Evolutionary conservation across 2,329 filamentous ascomycete genomes (phyloP), one percentile per base, ranked within the genome.

Genomic region (Tolypocladium amazonense): DNA sequence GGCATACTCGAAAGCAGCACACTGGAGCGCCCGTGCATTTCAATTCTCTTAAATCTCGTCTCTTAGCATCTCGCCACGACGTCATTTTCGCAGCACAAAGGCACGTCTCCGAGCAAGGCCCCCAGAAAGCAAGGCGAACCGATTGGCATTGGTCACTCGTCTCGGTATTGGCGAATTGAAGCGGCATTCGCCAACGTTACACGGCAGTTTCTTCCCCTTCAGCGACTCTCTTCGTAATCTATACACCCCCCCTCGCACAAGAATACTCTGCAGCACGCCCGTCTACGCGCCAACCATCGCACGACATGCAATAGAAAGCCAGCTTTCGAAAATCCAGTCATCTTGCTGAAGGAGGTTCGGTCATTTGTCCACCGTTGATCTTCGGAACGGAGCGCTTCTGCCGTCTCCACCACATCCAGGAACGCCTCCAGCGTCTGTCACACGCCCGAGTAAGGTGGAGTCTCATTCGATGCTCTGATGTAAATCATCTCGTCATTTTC

Each of bases 271-370:
- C 37, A 53, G 35, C 45, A 20, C 45, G 27, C 56, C 38, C 33
- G 23, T 30, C 45, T 33, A 18, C 38, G 45, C 60, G 58, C 57
- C 58, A 60, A 60, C 37, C 56, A 56, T 64, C 59, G 59, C 63
- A 62, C 64, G 62, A 59, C 60, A 67, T 67, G 65, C 65, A 56
- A 63, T 61, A 66, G 63, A 45, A 27, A 37, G 30, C 39, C 41
- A 25, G 55, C 56, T 59, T 41, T 62, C 54, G n/a, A 38, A 58
- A 39, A 35, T 38, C 53, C 59, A 54, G 56, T 53, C 41, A 37
- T n/a, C 35, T 60, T 55, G 54, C 53, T 38, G 41, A 27, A 60
- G 39, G 23, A n/a, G 20, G 56, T 56, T 39, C 41, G 50, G 55
- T 58, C 55, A 58, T 56, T 57, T 58, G 37, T 33, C 56, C 39